phyloP scores from a whole-genome alignment of 345 rosid species.

The Firmiana major region DNA sequence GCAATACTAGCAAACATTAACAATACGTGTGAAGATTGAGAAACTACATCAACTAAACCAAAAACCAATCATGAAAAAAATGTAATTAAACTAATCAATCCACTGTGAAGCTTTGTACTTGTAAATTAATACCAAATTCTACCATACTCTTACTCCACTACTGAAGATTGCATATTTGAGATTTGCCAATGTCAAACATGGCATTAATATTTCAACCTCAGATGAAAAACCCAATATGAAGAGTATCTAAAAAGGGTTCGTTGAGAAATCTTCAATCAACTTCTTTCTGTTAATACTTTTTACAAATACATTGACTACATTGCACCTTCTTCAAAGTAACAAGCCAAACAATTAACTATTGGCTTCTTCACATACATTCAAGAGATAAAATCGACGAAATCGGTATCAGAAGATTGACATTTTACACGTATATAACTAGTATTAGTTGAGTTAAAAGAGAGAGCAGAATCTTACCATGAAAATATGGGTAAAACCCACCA shows the following conservation, averaged over 20 bases:
- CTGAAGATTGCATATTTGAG: not conserved
- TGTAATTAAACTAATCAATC: not conserved
- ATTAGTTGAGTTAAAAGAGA: not conserved
- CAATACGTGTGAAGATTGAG: not conserved
- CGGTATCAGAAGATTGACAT: not conserved
- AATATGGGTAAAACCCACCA: not conserved
- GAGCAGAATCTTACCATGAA: not conserved
- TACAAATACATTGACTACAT: constrained; percentile 2
- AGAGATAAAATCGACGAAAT: not conserved
- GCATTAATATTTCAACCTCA: not conserved
- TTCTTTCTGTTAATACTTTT: not conserved
- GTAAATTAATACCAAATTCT: not conserved
- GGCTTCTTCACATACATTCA: not conserved
- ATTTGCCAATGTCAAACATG: not conserved
- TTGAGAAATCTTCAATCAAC: not conserved
- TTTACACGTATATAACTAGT: not conserved
- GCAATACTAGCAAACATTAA: constrained; percentile 38
- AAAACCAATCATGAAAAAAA: not conserved
- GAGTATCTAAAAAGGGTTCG: not conserved
- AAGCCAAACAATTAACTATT: not conserved
- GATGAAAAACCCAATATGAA: not conserved
- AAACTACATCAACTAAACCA: not conserved
- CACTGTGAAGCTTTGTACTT: not conserved
- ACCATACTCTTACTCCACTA: not conserved
- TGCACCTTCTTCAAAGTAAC: not conserved